Conservation (phyloP, 1,139 yeast species). For the Blastobotrys malaysiensis region DNA sequence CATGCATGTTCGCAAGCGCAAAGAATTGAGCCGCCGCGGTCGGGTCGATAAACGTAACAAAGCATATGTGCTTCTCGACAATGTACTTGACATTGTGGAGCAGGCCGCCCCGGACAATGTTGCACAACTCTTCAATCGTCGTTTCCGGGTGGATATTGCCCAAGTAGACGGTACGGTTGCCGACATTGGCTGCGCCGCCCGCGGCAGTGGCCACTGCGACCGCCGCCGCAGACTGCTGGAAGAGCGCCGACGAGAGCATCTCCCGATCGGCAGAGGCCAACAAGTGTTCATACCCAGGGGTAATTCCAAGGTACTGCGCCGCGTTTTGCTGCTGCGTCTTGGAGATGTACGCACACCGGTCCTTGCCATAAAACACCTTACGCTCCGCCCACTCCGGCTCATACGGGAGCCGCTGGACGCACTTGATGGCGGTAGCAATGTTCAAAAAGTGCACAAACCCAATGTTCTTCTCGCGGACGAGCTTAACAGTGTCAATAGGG, state of each 20-base stretch:
- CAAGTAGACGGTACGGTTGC: conserved; percentile 86
- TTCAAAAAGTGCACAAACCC: conserved; percentile 78
- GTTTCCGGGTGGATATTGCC: conserved; percentile 85
- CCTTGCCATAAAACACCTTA: conserved; percentile 81
- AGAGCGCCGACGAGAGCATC: conserved; percentile 42
- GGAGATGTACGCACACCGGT: conserved; percentile 77
- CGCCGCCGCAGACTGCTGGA: conserved; percentile 73
- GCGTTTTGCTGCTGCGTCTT: conserved; percentile 97
- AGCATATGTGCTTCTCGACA: conserved; percentile 81
- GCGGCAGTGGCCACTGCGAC: conserved; percentile 68
- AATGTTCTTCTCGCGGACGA: conserved; percentile 65
- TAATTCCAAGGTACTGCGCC: conserved; percentile 87
- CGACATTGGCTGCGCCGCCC: conserved; percentile 73
- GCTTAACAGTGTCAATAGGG: conserved; percentile 72
- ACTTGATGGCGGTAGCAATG: conserved; percentile 77
- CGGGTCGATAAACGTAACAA: conserved; percentile 86
- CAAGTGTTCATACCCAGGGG: conserved; percentile 83
- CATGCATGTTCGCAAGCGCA: conserved; percentile 81
- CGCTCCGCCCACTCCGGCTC: conserved; percentile 54
- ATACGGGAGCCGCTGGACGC: conserved; percentile 59
- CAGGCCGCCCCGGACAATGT: conserved; percentile 88
- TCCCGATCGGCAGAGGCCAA: conserved; percentile 77
- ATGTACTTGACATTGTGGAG: conserved; percentile 58
- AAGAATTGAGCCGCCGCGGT: conserved; percentile 91
- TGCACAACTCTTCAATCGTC: conserved; percentile 87